Conservation (phyloP, 2,329 filamentous ascomycete genomes). For the Pseudogymnoascus sp. region DNA sequence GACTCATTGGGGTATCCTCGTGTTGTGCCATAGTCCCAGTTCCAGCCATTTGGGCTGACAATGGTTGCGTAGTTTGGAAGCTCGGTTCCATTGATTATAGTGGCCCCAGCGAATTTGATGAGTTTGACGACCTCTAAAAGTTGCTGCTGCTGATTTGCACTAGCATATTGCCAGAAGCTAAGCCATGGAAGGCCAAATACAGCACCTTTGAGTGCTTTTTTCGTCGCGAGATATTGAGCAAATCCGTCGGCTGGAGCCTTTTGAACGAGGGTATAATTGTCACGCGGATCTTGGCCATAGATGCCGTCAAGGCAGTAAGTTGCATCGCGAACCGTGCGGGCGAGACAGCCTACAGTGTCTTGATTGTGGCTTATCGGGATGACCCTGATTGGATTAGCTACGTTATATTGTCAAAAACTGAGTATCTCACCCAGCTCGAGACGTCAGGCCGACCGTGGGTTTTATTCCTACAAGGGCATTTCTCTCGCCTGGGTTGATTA, state of each 20-base stretch:
- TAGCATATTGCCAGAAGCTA: conserved; percentile 59
- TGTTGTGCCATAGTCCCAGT: conserved; percentile 61
- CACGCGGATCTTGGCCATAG: conserved; percentile 52
- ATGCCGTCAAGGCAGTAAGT: conserved; percentile 60
- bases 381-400: conserved; percentile 47
- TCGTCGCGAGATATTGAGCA: conserved; percentile 42
- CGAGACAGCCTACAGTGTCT: conserved; percentile 62
- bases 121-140: conserved; percentile 45
- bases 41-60: conserved; percentile 60
- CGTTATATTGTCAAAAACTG: conserved; percentile 8
- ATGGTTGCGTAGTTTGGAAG: conserved; percentile 55
- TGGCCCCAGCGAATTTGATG: conserved; percentile 55
- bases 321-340: conserved; percentile 61
- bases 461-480: conserved; percentile 67
- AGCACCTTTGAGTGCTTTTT: conserved; percentile 48
- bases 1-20: conserved; percentile 63
- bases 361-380: conserved; percentile 61
- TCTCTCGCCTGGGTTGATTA: conserved; percentile 64
- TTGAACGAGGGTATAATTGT: conserved; percentile 60
- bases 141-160: conserved; percentile 45
- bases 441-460: conserved; percentile 66
- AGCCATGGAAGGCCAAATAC: conserved; percentile 65
- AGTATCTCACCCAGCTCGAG: conserved; percentile 40
- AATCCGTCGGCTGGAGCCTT: conserved; percentile 49
- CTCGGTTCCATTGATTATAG: conserved; percentile 62